phyloP scores from a whole-genome alignment of 805 yeast species.

The Suhomyces tanzawaensis region DNA sequence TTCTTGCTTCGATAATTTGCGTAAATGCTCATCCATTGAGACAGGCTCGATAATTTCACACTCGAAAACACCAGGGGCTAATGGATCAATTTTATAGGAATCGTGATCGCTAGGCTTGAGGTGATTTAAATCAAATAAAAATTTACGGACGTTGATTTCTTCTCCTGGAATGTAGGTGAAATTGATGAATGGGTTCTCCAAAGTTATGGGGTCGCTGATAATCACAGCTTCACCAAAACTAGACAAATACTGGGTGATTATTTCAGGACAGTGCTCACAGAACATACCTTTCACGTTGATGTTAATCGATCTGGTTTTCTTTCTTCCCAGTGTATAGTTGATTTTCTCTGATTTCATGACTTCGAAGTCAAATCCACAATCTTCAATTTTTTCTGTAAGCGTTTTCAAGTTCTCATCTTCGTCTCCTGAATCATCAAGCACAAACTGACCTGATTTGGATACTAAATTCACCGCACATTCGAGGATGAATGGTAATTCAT shows the following conservation, averaged over 20 bases:
- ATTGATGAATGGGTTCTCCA: constrained; percentile 55
- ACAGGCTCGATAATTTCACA: constrained; percentile 53
- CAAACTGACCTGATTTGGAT: constrained; percentile 61
- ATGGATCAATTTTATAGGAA: constrained; percentile 16
- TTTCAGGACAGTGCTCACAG: constrained; percentile 67
- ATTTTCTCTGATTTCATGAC: constrained; percentile 43
- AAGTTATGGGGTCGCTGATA: constrained; percentile 53
- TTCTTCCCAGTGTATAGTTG: constrained; percentile 47
- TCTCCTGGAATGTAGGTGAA: constrained; percentile 61
- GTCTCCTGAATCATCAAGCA: constrained; percentile 42
- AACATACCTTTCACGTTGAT: constrained; percentile 63
- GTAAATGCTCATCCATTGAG: constrained; percentile 63
- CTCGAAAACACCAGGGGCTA: constrained; percentile 37
- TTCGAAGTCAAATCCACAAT: constrained; percentile 64
- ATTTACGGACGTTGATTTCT: constrained; percentile 53
- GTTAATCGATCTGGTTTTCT: constrained; percentile 53
- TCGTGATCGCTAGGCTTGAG: constrained; percentile 30
- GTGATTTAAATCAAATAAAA: constrained; percentile 48
- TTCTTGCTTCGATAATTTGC: constrained; percentile 48
- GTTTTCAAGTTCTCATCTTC: constrained; percentile 25
- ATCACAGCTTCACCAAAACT: constrained; percentile 57
- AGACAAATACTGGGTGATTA: constrained; percentile 47
- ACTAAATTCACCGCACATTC: constrained; percentile 56
- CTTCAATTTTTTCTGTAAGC: constrained; percentile 55
- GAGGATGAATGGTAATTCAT: constrained; percentile 49